Conservation (phyloP, 176 grass and related monocot genomes). For the Triticum urartu region DNA sequence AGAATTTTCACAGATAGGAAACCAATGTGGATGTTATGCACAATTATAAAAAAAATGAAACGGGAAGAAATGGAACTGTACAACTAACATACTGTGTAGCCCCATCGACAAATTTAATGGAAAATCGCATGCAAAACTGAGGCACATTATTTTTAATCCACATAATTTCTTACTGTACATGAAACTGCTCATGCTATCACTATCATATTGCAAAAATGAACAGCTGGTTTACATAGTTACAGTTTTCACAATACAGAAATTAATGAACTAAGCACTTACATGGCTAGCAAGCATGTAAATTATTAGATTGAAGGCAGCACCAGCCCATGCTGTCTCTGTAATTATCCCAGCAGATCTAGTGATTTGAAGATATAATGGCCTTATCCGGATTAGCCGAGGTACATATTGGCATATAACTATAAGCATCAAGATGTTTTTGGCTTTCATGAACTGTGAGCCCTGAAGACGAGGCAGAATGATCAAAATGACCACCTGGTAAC, state of each 20-base stretch:
- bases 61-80: background rate
- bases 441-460: constrained; percentile 44
- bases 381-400: constrained; percentile 78
- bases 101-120: background rate
- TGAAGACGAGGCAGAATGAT: constrained; percentile 61
- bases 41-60: background rate
- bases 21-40: background rate
- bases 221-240: background rate
- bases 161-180: background rate
- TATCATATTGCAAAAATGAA: background rate
- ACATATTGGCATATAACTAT: constrained; percentile 89
- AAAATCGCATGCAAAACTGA: constrained; percentile 2
- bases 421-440: constrained; percentile 65
- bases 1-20: background rate
- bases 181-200: too few relatives aligned
- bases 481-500: constrained; percentile 68
- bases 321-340: constrained; percentile 77
- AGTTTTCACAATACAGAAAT: background rate
- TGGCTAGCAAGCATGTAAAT: constrained; percentile 97
- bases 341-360: constrained; percentile 88
- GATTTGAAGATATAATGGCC: constrained; percentile 88
- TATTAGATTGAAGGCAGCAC: constrained; percentile 89
- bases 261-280: constrained; percentile 51
- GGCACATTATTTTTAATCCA: background rate
- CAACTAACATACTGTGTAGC: background rate